These are phyloP conservation scores for Drosera capensis DNA, from an alignment of 148 eudicot genomes.

Conservation along the genomic window DNA sequence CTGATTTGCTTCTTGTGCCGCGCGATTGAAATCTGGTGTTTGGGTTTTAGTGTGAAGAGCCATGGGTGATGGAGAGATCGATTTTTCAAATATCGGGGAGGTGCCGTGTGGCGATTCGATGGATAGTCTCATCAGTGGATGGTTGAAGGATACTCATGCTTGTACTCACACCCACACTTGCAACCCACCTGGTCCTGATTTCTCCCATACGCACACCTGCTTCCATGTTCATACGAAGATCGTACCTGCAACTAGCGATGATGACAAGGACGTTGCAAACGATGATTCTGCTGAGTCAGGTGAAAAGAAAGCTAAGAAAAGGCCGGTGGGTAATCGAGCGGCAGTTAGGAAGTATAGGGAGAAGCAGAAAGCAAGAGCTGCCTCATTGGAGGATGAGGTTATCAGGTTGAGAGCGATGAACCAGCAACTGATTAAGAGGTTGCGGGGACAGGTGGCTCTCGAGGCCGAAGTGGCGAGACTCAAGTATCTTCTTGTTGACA, in stretches of 20 bases:
- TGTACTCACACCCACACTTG: constrained; percentile 47
- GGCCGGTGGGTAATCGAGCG: constrained; percentile 36
- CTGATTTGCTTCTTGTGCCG: background rate
- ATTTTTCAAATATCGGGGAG: constrained; percentile 33
- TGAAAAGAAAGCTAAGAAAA: constrained; percentile 26
- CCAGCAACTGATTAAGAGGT: constrained; percentile 35
- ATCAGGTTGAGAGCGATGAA: constrained; percentile 34
- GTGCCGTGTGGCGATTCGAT: constrained; percentile 41
- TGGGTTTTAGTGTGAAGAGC: no score
- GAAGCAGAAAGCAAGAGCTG: constrained; percentile 45
- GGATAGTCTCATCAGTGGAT: constrained; percentile 39
- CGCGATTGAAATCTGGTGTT: background rate
- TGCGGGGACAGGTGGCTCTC: constrained; percentile 33
- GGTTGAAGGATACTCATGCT: constrained; percentile 28
- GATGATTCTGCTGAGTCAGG: constrained; percentile 34
- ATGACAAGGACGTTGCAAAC: no score
- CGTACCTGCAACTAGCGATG: constrained; percentile 16
- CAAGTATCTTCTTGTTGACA: constrained; percentile 43
- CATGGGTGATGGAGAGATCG: constrained; percentile 43
- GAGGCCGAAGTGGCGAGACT: constrained; percentile 42
- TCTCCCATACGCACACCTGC: constrained; percentile 10
- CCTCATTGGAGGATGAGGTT: constrained; percentile 46
- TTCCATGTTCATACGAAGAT: constrained; percentile 42
- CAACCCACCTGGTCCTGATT: background rate
- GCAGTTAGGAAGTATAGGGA: constrained; percentile 55